phyloP scores from a whole-genome alignment of 768 basidiomycete species.

The Inosperma sp. region DNA sequence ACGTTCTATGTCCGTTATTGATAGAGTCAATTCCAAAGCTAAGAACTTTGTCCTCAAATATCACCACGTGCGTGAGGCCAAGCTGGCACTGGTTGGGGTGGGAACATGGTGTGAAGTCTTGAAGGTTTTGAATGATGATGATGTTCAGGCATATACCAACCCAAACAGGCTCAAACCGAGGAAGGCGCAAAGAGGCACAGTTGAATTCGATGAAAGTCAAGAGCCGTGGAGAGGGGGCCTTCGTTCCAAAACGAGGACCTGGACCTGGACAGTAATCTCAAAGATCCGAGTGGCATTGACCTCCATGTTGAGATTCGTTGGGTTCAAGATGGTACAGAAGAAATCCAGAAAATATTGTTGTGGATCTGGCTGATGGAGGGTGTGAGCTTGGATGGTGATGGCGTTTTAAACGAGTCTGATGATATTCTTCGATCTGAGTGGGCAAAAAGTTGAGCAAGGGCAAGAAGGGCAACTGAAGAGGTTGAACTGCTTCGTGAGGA shows the following conservation, averaged over 20 bases:
- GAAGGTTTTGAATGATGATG: slow-evolving; percentile 3
- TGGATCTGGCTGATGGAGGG: slow-evolving; percentile 8
- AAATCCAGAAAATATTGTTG: slow-evolving; percentile 4
- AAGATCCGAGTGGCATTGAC: not conserved
- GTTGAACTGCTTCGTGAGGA: too few relatives aligned
- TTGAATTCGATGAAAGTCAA: not conserved
- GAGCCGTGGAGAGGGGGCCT: not conserved
- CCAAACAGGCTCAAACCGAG: not conserved
- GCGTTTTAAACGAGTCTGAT: not conserved
- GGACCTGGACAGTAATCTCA: not conserved
- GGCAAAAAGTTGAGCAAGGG: slow-evolving; percentile 1
- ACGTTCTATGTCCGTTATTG: too few relatives aligned
- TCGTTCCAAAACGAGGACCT: too few relatives aligned
- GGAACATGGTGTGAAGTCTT: slow-evolving; percentile 11
- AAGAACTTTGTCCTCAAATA: too few relatives aligned
- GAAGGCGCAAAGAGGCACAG: not conserved
- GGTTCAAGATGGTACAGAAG: slow-evolving; percentile 2
- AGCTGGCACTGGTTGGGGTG: too few relatives aligned
- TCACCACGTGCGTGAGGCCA: too few relatives aligned
- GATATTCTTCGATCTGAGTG: not conserved
- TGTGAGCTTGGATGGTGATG: not conserved
- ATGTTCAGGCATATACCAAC: not conserved
- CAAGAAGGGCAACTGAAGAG: not conserved
- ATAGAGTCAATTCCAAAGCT: too few relatives aligned
- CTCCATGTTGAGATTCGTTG: not conserved